A percentile compares a stretch with the other conserved stretches of the same genome.
phyloP scores from a whole-genome alignment of 2,329 filamentous ascomycete genomes.

The Dactylellina haptotyla region DNA sequence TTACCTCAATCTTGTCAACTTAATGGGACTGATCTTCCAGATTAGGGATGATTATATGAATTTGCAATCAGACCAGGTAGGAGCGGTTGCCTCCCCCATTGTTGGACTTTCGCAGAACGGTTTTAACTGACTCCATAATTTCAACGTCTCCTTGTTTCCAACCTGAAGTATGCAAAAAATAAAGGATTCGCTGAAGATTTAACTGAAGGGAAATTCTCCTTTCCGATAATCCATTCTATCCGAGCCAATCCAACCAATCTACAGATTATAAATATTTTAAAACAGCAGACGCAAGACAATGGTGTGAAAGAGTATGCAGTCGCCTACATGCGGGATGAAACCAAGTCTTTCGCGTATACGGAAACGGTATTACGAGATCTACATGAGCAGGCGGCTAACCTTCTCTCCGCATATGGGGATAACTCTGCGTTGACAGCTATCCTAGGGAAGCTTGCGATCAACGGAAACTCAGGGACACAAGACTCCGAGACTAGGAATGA shows the following conservation, averaged over 20 bases:
- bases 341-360: conserved; percentile 89
- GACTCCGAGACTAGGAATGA: background rate
- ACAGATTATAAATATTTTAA: conserved; percentile 89
- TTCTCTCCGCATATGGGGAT: conserved; percentile 73
- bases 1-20: conserved; percentile 84
- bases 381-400: conserved; percentile 70
- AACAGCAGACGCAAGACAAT: conserved; percentile 85
- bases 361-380: conserved; percentile 73
- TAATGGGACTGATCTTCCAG: conserved; percentile 86
- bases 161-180: conserved; percentile 77
- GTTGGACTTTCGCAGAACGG: no score
- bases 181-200: conserved; percentile 96
- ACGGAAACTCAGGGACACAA: background rate
- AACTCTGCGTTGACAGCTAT: conserved; percentile 66
- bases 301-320: conserved; percentile 93
- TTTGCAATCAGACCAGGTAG: conserved; percentile 65
- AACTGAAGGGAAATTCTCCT: conserved; percentile 96
- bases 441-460: conserved; percentile 60
- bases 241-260: conserved; percentile 77
- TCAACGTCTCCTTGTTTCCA: background rate
- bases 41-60: conserved; percentile 96
- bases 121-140: background rate
- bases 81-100: no score
- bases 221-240: conserved; percentile 93
- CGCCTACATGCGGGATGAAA: conserved; percentile 81